Conservation (phyloP, 805 yeast species). For the Kockiozyma suomiensis region DNA sequence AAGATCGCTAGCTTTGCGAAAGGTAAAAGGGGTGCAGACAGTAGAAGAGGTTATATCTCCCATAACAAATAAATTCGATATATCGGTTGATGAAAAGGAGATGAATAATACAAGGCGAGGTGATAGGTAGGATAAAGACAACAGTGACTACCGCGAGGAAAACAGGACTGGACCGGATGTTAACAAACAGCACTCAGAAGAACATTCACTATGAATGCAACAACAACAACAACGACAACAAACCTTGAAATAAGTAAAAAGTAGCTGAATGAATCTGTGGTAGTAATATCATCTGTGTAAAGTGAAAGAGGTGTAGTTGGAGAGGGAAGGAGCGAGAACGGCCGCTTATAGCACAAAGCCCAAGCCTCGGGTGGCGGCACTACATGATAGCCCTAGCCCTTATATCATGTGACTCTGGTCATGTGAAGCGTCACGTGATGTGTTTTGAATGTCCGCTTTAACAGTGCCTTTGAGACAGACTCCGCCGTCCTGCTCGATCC, state of each 20-base stretch:
- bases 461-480: slow-evolving; percentile 19
- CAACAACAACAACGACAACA: too few relatives aligned
- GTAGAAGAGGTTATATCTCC: background rate
- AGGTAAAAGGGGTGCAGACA: background rate
- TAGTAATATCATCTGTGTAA: slow-evolving; percentile 8
- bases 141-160: slow-evolving; percentile 8
- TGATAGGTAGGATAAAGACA: background rate
- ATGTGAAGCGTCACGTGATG: background rate
- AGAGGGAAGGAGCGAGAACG: background rate
- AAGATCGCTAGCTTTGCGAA: background rate
- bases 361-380: slow-evolving; percentile 14
- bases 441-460: background rate
- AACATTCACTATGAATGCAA: too few relatives aligned
- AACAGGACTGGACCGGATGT: background rate
- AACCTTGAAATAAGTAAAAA: background rate
- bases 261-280: background rate
- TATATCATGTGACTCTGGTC: background rate
- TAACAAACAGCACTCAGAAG: background rate
- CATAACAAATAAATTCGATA: background rate
- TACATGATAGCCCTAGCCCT: background rate
- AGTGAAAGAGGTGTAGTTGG: background rate
- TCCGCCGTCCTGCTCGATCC: slow-evolving; percentile 28
- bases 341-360: background rate
- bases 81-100: background rate
- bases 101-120: background rate